Base-by-base conservation (phyloP, 306 rosid species). In the Rubus idaeus region DNA sequence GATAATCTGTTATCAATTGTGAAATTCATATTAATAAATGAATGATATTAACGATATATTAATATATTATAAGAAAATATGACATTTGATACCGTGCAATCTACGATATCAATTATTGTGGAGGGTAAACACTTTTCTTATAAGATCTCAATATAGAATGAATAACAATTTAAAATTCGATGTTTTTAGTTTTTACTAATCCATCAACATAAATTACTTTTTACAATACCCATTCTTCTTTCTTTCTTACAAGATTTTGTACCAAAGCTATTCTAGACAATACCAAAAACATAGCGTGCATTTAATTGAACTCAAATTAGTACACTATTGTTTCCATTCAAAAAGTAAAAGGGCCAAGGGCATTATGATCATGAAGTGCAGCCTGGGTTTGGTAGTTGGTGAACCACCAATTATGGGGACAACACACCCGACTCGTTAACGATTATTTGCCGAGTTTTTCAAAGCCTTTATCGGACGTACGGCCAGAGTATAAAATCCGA, bases 401-500 rank as follows among this genome's bases (percentile, higher is more conserved):
- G 70, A 77, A 46, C 69, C 56, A 55, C 79, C 45, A 13, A 16
- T 66, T 21, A 37, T 6, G 21, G 53, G 12, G 47, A 40, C 5
- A 16, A 66, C 20, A 66, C 7, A 44, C 17, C 77, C 10, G 30
- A 16, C 26, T 45, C 4, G 1, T 2, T 10, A 18, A 12, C 70
- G 52, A 71, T 50, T 64, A 47, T 63, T 23, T 75, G 9, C 74
- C 68, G 83, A 71, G 78, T 75, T 55, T 47, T 46, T 61, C 13
- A 23, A 60, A 69, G 30, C 21, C 62, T 56, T 51, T 12, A 30
- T 60, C 66, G 20, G 46, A 51, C 9, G 83, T 75, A 57, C 76
- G 79, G 57, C 41, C 10, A 5, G 40, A 39, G 63, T 39, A 69
- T 57, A 39, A 63, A 61, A 68, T 50, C 55, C 5, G 4, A 45